These are phyloP conservation scores for Aquanectria penicillioides DNA, from an alignment of 2,329 filamentous ascomycete species.

Conservation along the genomic window DNA sequence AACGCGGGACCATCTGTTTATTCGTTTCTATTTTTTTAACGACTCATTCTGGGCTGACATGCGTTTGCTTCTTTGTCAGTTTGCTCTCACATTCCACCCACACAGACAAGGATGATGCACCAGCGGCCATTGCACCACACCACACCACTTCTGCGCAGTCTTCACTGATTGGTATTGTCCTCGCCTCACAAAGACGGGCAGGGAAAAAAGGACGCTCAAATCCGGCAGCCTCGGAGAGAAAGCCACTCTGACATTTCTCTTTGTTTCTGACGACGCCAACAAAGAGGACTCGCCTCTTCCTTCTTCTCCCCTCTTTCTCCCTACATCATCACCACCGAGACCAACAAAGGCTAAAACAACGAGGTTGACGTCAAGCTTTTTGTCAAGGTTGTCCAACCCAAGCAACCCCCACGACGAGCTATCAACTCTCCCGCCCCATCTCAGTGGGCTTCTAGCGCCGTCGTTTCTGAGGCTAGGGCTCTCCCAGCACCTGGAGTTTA, in stretches of 20 bases:
- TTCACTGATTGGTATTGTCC: constrained; percentile 9
- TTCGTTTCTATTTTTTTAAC: neutral
- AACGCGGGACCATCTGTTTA: too few relatives aligned
- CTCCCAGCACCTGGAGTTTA: constrained; percentile 4
- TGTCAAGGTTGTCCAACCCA: neutral
- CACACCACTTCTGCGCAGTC: neutral
- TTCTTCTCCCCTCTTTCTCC: neutral
- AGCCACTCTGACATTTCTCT: too few relatives aligned
- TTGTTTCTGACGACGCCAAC: neutral
- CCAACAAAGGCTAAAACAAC: neutral
- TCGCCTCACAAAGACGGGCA: neutral
- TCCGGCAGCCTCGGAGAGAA: too few relatives aligned
- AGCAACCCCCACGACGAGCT: neutral
- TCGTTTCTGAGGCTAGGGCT: neutral
- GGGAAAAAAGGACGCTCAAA: too few relatives aligned
- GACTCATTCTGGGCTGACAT: neutral
- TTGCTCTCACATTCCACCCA: constrained; percentile 1
- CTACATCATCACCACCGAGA: neutral
- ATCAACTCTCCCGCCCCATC: too few relatives aligned
- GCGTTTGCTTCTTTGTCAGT: neutral
- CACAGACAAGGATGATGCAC: neutral
- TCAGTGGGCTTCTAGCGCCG: constrained; percentile 1
- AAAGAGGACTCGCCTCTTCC: neutral
- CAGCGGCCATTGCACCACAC: neutral
- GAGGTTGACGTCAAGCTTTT: neutral